A percentile compares a stretch with the other conserved stretches of the same genome.
Evolutionary conservation across 208 protist species (phyloP).

Genomic region (Tetramitus jugosus): DNA sequence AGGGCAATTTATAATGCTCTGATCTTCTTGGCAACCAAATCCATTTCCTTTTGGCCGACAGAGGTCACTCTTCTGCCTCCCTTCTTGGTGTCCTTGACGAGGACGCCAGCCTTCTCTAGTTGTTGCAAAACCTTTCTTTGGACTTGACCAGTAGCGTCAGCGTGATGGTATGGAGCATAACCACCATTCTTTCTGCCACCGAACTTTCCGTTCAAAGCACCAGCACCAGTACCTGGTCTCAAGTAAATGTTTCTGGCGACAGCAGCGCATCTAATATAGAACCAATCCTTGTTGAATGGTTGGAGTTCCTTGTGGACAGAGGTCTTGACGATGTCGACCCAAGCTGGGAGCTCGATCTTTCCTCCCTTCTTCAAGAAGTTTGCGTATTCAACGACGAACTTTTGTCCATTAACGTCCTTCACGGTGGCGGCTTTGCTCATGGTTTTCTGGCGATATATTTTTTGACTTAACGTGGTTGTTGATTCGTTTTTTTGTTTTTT

Average conservation of each 20-base stretch:
- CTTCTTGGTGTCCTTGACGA: constrained; percentile 32
- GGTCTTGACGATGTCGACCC: constrained; percentile 92
- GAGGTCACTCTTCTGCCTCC: constrained; percentile 77
- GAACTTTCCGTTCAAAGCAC: constrained; percentile 80
- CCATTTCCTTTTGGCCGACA: constrained; percentile 81
- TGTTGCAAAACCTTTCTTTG: constrained; percentile 86
- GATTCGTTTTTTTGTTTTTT: no score
- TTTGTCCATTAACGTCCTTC: constrained; percentile 82
- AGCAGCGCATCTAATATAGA: constrained; percentile 87
- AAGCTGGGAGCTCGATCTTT: constrained; percentile 83
- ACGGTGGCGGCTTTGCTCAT: constrained; percentile 40
- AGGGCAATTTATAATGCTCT: no score
- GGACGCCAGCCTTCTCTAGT: constrained; percentile 77
- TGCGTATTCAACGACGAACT: constrained; percentile 86
- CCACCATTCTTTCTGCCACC: constrained; percentile 74
- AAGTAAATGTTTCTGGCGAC: constrained; percentile 93
- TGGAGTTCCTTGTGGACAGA: constrained; percentile 85
- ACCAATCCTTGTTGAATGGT: constrained; percentile 94
- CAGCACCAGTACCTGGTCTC: constrained; percentile 81
- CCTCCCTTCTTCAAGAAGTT: constrained; percentile 89
- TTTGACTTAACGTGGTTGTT: no score
- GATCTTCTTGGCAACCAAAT: constrained; percentile 91
- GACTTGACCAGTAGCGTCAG: constrained; percentile 61
- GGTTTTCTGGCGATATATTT: no score
- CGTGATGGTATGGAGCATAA: constrained; percentile 73